Conservation (phyloP, 2,329 filamentous ascomycete species). For the Cladosporium cucumerinum region DNA sequence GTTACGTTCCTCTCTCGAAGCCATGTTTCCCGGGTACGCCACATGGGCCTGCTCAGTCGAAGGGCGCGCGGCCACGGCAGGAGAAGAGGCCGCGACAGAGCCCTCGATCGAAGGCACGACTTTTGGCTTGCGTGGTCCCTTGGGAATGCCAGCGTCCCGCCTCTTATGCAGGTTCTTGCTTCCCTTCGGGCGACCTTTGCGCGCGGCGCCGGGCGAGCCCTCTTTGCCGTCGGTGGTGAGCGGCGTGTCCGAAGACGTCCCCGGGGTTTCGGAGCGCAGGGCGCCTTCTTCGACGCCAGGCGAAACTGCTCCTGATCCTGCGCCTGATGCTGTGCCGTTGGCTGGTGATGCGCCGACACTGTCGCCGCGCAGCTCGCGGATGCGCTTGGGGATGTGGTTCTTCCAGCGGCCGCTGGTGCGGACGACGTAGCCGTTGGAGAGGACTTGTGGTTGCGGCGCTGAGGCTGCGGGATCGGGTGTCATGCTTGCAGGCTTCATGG, state of each 20-base stretch:
- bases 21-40: background rate
- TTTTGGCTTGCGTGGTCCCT: conserved; percentile 42
- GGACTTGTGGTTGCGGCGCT: conserved; percentile 6
- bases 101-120: conserved; percentile 13
- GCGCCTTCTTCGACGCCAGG: conserved; percentile 2
- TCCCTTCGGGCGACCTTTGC: conserved; percentile 41
- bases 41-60: background rate
- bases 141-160: conserved; percentile 49
- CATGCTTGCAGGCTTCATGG: conserved; percentile 18
- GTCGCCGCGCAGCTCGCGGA: conserved; percentile 46
- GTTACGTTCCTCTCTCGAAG: background rate
- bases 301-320: background rate
- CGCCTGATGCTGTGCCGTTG: background rate
- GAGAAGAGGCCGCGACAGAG: background rate
- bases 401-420: conserved; percentile 31
- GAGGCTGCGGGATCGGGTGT: conserved; percentile 24
- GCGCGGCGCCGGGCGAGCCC: conserved; percentile 17
- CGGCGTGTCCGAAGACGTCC: conserved; percentile 16
- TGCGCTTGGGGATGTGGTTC: conserved; percentile 39
- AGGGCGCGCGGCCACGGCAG: background rate
- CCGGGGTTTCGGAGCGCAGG: conserved; percentile 15
- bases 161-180: conserved; percentile 47
- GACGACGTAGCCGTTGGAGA: conserved; percentile 23
- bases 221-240: conserved; percentile 17
- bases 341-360: conserved; percentile 25